Conservation (phyloP, 1,284 basidiomycete genomes). For the Moniliella sp. region DNA sequence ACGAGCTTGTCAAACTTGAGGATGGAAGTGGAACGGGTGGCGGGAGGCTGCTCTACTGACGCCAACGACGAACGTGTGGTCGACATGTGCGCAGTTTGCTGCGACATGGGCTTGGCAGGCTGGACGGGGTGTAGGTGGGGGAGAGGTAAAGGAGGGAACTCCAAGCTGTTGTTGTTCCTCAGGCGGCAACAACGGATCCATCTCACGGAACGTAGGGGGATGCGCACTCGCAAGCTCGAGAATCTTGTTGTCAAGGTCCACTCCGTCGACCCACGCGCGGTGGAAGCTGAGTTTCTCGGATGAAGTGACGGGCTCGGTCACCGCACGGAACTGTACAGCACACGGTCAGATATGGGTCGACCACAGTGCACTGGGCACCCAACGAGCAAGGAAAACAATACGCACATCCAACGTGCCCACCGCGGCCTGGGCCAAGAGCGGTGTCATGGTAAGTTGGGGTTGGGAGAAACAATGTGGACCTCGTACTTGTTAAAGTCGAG, state of each 20-base stretch:
- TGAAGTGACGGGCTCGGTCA: constrained; percentile 52
- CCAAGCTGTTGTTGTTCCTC: constrained; percentile 6
- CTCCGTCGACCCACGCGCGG: constrained; percentile 35
- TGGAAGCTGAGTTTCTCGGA: constrained; percentile 21
- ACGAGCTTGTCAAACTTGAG: constrained; percentile 49
- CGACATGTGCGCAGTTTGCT: background rate
- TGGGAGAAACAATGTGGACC: constrained; percentile 21
- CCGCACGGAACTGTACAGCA: constrained; percentile 50
- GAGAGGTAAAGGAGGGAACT: no score
- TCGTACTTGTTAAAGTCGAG: constrained; percentile 7
- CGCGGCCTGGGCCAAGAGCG: constrained; percentile 21
- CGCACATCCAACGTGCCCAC: constrained; percentile 26
- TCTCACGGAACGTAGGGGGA: constrained; percentile 37
- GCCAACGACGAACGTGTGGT: background rate
- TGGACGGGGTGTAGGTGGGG: no score
- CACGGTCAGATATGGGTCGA: constrained; percentile 50
- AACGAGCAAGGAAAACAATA: constrained; percentile 17
- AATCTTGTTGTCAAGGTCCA: constrained; percentile 3
- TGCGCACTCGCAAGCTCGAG: constrained; percentile 6
- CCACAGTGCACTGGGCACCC: constrained; percentile 37
- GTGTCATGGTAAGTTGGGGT: constrained; percentile 11
- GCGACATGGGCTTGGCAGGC: no score
- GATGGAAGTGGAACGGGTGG: constrained; percentile 1
- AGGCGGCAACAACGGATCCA: constrained; percentile 37
- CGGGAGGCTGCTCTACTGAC: background rate